Percentiles rank a stretch among this genome's conserved stretches.
phyloP scores from a whole-genome alignment of 768 basidiomycete species.

The Holtermanniella nyarrowii region DNA sequence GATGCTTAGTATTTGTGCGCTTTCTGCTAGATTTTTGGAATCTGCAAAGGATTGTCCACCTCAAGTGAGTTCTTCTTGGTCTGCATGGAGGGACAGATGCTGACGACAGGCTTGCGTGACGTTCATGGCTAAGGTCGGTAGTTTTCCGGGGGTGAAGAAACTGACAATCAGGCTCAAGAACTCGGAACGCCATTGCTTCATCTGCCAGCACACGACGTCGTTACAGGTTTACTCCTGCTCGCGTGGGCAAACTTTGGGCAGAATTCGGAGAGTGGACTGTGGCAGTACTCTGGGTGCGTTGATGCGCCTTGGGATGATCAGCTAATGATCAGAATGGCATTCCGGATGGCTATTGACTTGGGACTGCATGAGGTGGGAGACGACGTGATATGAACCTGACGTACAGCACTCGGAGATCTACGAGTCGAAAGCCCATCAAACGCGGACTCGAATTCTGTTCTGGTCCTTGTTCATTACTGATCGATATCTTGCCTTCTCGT shows the following conservation, averaged over 20 bases:
- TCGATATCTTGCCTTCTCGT: conserved; percentile 33
- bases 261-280: conserved; percentile 31
- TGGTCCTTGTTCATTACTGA: conserved; percentile 37
- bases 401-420: conserved; percentile 24
- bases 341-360: conserved; percentile 34
- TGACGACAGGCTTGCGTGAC: conserved; percentile 16
- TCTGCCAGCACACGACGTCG: conserved; percentile 32
- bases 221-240: conserved; percentile 29
- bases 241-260: conserved; percentile 37
- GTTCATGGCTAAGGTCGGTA: conserved; percentile 30
- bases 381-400: neutral
- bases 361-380: conserved; percentile 27
- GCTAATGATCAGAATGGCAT: conserved; percentile 14
- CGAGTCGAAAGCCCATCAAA: conserved; percentile 32
- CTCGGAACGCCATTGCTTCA: conserved; percentile 32
- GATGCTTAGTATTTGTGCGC: conserved; percentile 30
- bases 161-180: conserved; percentile 18
- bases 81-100: neutral
- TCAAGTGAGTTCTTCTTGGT: neutral
- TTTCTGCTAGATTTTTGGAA: conserved; percentile 26
- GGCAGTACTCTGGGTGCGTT: conserved; percentile 27
- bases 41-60: conserved; percentile 13
- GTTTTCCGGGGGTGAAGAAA: neutral
- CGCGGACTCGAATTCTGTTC: conserved; percentile 30
- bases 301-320: neutral